Evolutionary conservation across 805 yeast genomes (phyloP), one percentile per base, ranked within the genome.

Genomic region (Komagataella ulmi): DNA sequence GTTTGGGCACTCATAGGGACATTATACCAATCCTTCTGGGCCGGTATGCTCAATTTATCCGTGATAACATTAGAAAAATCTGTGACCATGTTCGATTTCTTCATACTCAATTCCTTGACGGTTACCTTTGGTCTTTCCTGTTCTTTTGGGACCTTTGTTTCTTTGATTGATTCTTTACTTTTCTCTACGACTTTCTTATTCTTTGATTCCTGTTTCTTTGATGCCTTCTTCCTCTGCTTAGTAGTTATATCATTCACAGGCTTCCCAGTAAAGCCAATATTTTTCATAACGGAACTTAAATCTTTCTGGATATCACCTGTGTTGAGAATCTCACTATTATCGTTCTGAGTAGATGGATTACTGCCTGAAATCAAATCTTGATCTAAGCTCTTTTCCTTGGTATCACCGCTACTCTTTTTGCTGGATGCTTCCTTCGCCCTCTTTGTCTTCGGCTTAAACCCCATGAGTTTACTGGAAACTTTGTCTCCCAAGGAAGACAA

Each of bases 11-110:
- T 75, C n/a, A 76, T 65, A 3, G 45, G 36, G 18, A 48, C 50
- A 54, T 82, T 77, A 64, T 80, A 87, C 97, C 97, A 90, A 56
- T 84, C 87, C 19, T 77, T 69, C 56, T 83, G 77, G 43, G 82
- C 76, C 46, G 84, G 81, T 44, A 89, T 67, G 0, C 72, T 52
- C 43, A 86, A 70, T 55, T 76, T 81, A 49, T 77, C 77, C 6
- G 83, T 70, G 49, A 71, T 70, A 24, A 85, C 82, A 2, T 83
- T 67, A 49, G 76, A 68, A 47, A 78, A 58, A 49, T 61, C 58
- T 14, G 57, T 56, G 43, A 66, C 53, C 55, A 63, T 64, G 51
- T 61, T 65, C 12, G 50, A 47, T 8, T 43, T 44, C 14, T 8
- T 30, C 40, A 30, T 30, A 10, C 14, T 30, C 21, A 43, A 23